Evolutionary conservation across 1,284 basidiomycete genomes (phyloP), one percentile per base, ranked within the genome.

Genomic region (Apiotrichum laibachii): DNA sequence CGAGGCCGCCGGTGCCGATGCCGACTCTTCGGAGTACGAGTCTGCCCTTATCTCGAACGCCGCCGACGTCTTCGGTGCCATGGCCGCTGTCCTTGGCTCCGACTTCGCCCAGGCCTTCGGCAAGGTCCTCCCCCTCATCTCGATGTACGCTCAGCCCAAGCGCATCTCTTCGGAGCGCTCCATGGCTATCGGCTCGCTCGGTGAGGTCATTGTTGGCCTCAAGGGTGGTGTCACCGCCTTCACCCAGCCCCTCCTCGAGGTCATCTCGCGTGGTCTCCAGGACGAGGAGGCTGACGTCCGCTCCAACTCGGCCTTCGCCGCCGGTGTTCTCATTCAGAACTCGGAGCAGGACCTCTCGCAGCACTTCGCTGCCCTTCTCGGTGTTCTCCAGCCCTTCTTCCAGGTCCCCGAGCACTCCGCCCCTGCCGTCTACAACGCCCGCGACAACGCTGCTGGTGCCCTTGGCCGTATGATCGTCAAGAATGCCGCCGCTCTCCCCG

Each of bases 401-500:
- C 79, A 83, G 52, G 83, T 89, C 51, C 68, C 84, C 3, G 80
- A 85, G 12, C 72, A 74, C 62, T 72, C 77, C 22, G 68, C 75
- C 16, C 77, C 85, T 7, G 80, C 89, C 12, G 82, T 83, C 49
- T 80, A 89, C 65, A 94, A 93, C 69, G 93, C 94, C 19, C 88
- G 88, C 61, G 96, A 99, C 79, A 99, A 99, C 75, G 96, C 96
- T 13, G 86, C 89, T 34, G 96, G 96, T 55, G 92, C 93, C 50
- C 88, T 99, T 56, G 86, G 86, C 6, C 87, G 96, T 34, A 85
- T 99, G 80, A 88, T 99, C 71, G 78, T 87, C 69, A 90, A 89
- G 77, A 94, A 93, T 77, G 81, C 85, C 7, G 77, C 82, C 7
- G 91, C 89, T 6, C 80, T 99, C 26, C 96, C 96, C 22, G 84